phyloP scores from a whole-genome alignment of 176 grass and related monocot genomes.

The Bonia amplexicaulis region DNA sequence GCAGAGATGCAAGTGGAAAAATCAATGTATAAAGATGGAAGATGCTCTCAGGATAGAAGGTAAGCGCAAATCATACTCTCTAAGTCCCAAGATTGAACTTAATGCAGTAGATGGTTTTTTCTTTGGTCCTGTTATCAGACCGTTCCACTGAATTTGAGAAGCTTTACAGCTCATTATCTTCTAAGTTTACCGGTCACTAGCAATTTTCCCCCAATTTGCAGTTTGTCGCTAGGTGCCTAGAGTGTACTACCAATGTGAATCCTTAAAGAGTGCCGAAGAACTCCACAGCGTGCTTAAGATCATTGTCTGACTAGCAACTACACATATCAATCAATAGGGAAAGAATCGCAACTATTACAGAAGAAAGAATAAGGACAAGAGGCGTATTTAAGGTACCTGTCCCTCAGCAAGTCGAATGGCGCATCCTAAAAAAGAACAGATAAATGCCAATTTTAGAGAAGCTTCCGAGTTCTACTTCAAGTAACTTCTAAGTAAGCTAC shows the following conservation, averaged over 20 bases:
- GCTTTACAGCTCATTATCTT: not conserved
- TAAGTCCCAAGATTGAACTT: not conserved
- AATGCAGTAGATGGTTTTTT: not conserved
- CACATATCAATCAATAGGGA: not conserved
- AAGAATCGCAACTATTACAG: not conserved
- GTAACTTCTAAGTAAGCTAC: not conserved
- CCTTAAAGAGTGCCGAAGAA: not conserved
- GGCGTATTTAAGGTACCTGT: conserved; percentile 19
- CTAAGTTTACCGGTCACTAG: not conserved
- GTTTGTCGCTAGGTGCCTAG: not conserved
- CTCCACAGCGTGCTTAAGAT: not conserved
- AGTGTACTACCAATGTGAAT: not conserved
- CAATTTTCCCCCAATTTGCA: not conserved
- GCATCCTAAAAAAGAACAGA: not conserved
- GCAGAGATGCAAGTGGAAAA: not conserved
- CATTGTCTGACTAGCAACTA: not conserved
- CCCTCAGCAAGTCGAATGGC: conserved; percentile 23
- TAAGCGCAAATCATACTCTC: not conserved
- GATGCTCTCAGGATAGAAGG: not conserved
- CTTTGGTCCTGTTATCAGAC: not conserved
- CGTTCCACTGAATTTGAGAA: not conserved
- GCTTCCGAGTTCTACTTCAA: not conserved
- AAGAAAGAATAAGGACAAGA: not conserved
- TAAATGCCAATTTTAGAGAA: not conserved
- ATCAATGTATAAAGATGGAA: not conserved